phyloP scores from a whole-genome alignment of 768 basidiomycete genomes.

The Boletus edulis region DNA sequence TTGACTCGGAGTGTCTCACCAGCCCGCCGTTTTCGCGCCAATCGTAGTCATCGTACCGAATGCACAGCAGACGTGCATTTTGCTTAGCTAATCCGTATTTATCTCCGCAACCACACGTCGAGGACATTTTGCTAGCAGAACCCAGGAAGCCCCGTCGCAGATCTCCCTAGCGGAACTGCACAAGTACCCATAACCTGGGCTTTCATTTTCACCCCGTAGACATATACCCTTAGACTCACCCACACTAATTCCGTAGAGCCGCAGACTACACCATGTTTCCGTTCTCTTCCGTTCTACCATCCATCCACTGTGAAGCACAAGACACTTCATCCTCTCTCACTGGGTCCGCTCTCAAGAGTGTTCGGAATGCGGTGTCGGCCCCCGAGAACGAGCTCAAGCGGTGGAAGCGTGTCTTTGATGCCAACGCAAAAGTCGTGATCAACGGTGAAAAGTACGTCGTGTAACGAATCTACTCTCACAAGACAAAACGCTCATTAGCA shows the following conservation, averaged over 20 bases:
- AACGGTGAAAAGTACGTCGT: constrained; percentile 78
- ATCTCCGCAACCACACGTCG: constrained; percentile 29
- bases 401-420: constrained; percentile 87
- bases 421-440: constrained; percentile 67
- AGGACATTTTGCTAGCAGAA: constrained; percentile 11
- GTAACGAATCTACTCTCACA: constrained; percentile 16
- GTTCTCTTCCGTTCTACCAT: constrained; percentile 43
- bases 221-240: constrained; percentile 33
- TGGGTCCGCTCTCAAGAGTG: constrained; percentile 56
- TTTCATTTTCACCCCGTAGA: constrained; percentile 21
- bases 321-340: constrained; percentile 40
- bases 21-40: background rate
- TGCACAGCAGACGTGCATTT: constrained; percentile 27
- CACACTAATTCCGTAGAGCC: constrained; percentile 30
- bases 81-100: constrained; percentile 31
- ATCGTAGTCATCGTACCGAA: background rate
- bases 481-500: constrained; percentile 1
- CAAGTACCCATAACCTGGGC: constrained; percentile 14
- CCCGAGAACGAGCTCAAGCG: constrained; percentile 84
- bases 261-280: constrained; percentile 34
- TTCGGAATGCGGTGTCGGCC: constrained; percentile 65
- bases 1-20: background rate
- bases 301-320: constrained; percentile 53
- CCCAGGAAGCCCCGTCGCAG: constrained; percentile 1
- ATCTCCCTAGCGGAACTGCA: constrained; percentile 15